phyloP scores from a whole-genome alignment of 305 asterid species.

The Fraxinus nigra region DNA sequence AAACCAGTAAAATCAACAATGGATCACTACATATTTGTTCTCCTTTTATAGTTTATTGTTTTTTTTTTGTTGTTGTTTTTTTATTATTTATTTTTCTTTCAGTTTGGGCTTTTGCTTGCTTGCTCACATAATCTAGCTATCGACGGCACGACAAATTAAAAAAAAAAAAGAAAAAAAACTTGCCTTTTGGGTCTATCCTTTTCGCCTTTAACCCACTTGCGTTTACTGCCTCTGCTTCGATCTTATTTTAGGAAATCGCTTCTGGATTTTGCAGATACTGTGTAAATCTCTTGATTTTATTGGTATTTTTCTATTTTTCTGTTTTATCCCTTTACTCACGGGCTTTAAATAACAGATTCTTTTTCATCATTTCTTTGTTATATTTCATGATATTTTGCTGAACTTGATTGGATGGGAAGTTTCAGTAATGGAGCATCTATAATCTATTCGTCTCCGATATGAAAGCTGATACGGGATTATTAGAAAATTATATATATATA shows the following conservation, averaged over 20 bases:
- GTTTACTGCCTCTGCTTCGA: neutral
- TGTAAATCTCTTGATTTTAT: slow-evolving; percentile 2
- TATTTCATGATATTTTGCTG: neutral
- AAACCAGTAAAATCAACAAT: neutral
- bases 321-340: neutral
- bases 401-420: neutral
- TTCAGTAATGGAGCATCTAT: neutral
- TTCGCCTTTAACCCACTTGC: neutral
- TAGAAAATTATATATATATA: neutral
- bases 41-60: neutral
- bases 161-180: neutral
- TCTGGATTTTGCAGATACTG: neutral
- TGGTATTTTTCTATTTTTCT: slow-evolving; percentile 3
- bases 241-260: neutral
- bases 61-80: neutral
- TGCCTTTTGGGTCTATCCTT: neutral
- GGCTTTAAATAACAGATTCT: neutral
- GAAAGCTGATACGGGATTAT: neutral
- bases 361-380: neutral
- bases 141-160: neutral
- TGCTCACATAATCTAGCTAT: neutral
- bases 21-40: neutral
- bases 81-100: neutral
- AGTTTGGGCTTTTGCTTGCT: neutral
- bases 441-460: neutral